These are phyloP conservation scores for Microbotryum lychnidis-dioicae DNA, from an alignment of 1,284 basidiomycete species.

Conservation along the genomic window DNA sequence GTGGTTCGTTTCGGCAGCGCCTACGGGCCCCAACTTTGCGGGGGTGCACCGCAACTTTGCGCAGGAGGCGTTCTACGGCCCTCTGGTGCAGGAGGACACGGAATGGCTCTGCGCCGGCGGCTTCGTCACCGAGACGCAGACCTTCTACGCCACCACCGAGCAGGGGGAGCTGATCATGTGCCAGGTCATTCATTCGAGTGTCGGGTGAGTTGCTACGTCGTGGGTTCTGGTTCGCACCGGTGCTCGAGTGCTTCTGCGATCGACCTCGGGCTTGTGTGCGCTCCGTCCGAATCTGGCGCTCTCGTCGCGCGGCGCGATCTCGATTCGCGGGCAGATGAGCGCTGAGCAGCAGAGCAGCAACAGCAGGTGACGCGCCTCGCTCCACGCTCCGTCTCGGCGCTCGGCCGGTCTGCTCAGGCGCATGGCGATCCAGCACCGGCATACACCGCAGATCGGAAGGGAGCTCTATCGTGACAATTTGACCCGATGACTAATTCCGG, in stretches of 20 bases:
- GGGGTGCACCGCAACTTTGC: slow-evolving; percentile 17
- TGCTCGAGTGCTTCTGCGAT: no score
- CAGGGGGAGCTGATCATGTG: slow-evolving; percentile 77
- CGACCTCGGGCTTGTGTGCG: no score
- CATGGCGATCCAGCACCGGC: no score
- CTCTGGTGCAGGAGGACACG: slow-evolving; percentile 61
- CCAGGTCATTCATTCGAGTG: slow-evolving; percentile 89
- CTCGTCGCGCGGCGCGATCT: no score
- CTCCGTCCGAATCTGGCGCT: no score
- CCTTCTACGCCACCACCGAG: slow-evolving; percentile 67
- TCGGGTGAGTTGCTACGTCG: slow-evolving; percentile 60
- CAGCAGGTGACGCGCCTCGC: no score
- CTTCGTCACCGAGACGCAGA: slow-evolving; percentile 87
- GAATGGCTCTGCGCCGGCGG: slow-evolving; percentile 77
- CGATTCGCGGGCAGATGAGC: no score
- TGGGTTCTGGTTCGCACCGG: background rate
- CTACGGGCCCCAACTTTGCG: slow-evolving; percentile 26
- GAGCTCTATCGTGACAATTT: background rate
- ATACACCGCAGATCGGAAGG: no score
- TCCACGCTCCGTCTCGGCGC: no score
- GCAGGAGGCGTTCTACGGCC: slow-evolving; percentile 44
- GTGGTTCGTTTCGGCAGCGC: slow-evolving; percentile 18
- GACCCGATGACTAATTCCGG: slow-evolving; percentile 18
- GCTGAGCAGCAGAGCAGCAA: no score
- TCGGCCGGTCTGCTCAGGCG: no score